Evolutionary conservation across 139 green algal species (phyloP).

Genomic region (Zygnema circumcarinatum): DNA sequence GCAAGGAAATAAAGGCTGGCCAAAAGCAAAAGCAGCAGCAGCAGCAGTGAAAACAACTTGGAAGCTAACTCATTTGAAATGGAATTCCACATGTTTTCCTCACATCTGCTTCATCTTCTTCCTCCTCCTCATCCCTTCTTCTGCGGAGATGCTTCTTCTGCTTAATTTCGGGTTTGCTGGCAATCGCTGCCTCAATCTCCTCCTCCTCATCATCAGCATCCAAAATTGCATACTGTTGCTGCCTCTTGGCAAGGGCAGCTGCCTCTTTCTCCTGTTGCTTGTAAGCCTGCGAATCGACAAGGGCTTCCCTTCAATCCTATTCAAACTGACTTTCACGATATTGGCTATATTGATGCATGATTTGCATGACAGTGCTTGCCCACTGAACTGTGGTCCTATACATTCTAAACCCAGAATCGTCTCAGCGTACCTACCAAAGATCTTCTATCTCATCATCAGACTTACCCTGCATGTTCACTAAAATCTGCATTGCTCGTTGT

Average conservation of each 20-base stretch:
- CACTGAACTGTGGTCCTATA: conserved; percentile 26
- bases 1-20: too few species aligned
- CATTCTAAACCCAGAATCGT: conserved; percentile 5
- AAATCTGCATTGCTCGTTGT: too few species aligned
- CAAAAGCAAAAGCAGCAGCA: too few species aligned
- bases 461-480: too few species aligned
- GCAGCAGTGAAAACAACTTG: too few species aligned
- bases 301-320: not conserved
- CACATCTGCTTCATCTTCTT: conserved; percentile 24
- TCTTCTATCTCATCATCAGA: too few species aligned
- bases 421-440: too few species aligned
- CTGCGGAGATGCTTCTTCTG: conserved; percentile 32
- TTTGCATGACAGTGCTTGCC: conserved; percentile 11
- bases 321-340: not conserved
- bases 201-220: conserved; percentile 57
- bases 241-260: conserved; percentile 40
- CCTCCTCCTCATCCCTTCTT: conserved; percentile 26
- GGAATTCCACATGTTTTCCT: too few species aligned
- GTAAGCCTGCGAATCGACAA: conserved; percentile 26
- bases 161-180: conserved; percentile 4
- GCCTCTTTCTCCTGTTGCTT: conserved; percentile 49
- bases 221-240: conserved; percentile 45
- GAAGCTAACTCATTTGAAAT: too few species aligned
- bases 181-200: conserved; percentile 24
- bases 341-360: not conserved